Conservation (phyloP, 306 rosid species). For the Aeschynomene evenia region DNA sequence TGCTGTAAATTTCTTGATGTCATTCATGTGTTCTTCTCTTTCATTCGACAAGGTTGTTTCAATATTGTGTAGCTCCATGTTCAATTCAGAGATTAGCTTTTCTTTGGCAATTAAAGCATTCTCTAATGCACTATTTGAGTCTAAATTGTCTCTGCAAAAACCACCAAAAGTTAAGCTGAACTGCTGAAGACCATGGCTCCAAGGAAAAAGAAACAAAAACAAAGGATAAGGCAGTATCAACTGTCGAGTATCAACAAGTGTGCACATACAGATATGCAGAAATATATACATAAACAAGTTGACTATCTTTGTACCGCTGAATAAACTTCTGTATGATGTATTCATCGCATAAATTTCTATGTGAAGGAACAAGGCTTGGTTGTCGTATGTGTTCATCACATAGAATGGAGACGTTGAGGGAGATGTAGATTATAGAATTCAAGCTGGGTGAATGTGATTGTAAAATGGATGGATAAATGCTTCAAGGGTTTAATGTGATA, state of each 20-base stretch:
- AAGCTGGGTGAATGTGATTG: no score
- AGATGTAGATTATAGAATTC: background rate
- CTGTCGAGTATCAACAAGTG: background rate
- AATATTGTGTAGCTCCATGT: constrained; percentile 92
- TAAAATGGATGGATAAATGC: background rate
- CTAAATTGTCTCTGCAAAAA: constrained; percentile 70
- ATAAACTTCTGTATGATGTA: constrained; percentile 18
- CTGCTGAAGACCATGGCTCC: constrained; percentile 20
- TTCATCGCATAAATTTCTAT: constrained; percentile 4
- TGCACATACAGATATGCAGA: constrained; percentile 15
- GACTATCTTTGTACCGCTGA: constrained; percentile 5
- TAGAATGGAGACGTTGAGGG: background rate
- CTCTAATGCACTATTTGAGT: constrained; percentile 81
- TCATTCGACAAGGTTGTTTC: constrained; percentile 85
- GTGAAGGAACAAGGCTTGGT: background rate
- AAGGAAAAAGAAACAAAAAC: background rate
- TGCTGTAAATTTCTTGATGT: constrained; percentile 78
- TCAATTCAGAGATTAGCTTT: constrained; percentile 88
- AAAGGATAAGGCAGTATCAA: background rate
- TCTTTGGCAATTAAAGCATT: constrained; percentile 91
- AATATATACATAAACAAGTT: background rate
- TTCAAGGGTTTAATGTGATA: background rate
- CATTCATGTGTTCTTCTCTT: constrained; percentile 77
- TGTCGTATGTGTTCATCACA: background rate
- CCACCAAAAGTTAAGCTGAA: constrained; percentile 18